Conservation (phyloP, 177 flowering plant genomes). For the Telopea speciosissima region DNA sequence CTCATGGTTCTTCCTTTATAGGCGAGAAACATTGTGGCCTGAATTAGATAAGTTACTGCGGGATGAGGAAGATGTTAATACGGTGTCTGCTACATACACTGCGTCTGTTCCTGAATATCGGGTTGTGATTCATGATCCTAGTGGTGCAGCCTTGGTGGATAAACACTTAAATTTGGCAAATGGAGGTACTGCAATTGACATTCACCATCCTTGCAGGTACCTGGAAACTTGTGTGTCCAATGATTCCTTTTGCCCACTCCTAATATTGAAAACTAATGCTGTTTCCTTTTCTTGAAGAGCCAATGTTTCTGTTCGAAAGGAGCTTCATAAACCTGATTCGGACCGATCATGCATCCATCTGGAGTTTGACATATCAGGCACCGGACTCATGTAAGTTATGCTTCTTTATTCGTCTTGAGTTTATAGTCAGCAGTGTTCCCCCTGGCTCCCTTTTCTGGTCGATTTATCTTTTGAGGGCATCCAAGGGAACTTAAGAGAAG, state of each 20-base stretch:
- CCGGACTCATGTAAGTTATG: constrained; percentile 57
- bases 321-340: constrained; percentile 82
- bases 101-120: constrained; percentile 74
- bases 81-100: constrained; percentile 71
- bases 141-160: constrained; percentile 22
- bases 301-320: constrained; percentile 66
- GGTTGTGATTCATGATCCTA: constrained; percentile 52
- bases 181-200: constrained; percentile 58
- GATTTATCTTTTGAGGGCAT: too few species aligned
- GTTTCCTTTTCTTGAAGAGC: constrained; percentile 33
- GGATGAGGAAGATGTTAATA: constrained; percentile 52
- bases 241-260: neutral
- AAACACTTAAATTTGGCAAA: constrained; percentile 31
- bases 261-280: neutral
- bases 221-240: neutral
- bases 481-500: too few species aligned
- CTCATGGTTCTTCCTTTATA: constrained; percentile 18
- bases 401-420: neutral
- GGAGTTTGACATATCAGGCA: constrained; percentile 77
- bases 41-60: constrained; percentile 68
- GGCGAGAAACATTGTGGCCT: constrained; percentile 78
- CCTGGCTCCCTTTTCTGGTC: too few species aligned
- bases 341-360: constrained; percentile 87
- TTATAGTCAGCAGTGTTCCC: too few species aligned
- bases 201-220: constrained; percentile 93